Evolutionary conservation across 305 asterid genomes (phyloP), one percentile per base, ranked within the genome.

Genomic region (Fraxinus angustifolia): DNA sequence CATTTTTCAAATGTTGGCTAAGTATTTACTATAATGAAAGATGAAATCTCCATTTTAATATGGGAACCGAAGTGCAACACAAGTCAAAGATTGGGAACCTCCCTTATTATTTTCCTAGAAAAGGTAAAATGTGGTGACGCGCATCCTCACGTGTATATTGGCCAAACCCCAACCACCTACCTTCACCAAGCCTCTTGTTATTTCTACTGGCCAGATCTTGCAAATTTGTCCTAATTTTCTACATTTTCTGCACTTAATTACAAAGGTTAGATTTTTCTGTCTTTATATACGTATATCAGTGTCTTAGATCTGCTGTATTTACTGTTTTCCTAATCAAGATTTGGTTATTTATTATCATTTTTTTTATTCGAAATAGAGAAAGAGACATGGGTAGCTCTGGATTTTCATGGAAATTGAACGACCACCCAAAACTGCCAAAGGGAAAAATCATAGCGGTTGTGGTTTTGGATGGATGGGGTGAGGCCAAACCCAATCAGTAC

Each of bases 381-480:
- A 31, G 75, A 76, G 85, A 83, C 78, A 93, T 93, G 98, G 95
- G 95, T 68, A 91, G 93, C 91, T 89, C 97, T 21, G 95, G 90
- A 83, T 81, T 88, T 77, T 91, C 97, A 82, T 94, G 94, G 95
- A 92, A 93, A 73, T 84, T 94, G 91, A 87, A 92, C 76, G 98
- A 93, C 81, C 97, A 93, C 77, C 95, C 96, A 0, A 92, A 93
- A 80, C 87, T 94, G 8, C 94, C 98, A 0, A 93, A 93, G 87
- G 97, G 93, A 79, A 93, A 94, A 77, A 86, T 90, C 38, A 82
- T 93, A 65, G 97, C 97, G 3, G 76, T 93, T 93, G 85, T 94
- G 60, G 97, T 94, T 75, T 90, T 94, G 84, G 98, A 94, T 86
- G 98, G 98, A 21, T 94, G 98, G 98, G 98, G 98, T 72, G 98